These are phyloP conservation scores for Mycosphaerella sp. DNA, from an alignment of 2,329 filamentous ascomycete genomes.

Conservation along the genomic window DNA sequence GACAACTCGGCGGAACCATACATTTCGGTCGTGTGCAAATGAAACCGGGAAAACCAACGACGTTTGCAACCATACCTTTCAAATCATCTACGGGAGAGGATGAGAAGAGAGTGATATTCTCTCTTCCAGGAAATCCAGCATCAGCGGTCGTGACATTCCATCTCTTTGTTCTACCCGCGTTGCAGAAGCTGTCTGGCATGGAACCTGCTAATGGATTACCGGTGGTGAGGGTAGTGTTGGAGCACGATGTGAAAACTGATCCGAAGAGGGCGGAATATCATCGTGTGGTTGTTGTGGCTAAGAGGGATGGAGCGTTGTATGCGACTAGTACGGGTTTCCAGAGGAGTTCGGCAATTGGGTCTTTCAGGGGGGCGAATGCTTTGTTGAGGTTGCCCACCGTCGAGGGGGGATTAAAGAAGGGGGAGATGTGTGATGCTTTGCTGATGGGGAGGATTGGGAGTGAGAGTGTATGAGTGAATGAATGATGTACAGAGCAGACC, in stretches of 20 bases:
- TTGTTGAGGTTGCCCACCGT: conserved; percentile 68
- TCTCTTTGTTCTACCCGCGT: conserved; percentile 81
- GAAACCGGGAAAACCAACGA: conserved; percentile 98
- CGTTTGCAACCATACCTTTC: conserved; percentile 80
- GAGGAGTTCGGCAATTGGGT: conserved; percentile 82
- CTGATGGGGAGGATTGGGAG: conserved; percentile 59
- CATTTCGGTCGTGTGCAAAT: conserved; percentile 95
- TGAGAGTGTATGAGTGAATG: conserved; percentile 9
- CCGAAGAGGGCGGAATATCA: conserved; percentile 79
- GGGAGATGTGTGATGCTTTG: conserved; percentile 67
- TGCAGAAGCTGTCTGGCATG: conserved; percentile 71
- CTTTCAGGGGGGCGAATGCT: conserved; percentile 81
- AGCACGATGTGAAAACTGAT: conserved; percentile 69
- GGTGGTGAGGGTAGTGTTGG: conserved; percentile 62
- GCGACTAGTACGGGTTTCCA: conserved; percentile 85
- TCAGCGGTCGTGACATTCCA: conserved; percentile 90
- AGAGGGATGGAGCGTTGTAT: conserved; percentile 58
- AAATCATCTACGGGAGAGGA: conserved; percentile 50
- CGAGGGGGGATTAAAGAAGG: conserved; percentile 60
- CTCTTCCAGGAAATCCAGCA: conserved; percentile 87
- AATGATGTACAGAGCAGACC: no score
- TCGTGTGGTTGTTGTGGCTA: conserved; percentile 65
- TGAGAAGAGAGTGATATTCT: conserved; percentile 71
- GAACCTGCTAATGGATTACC: conserved; percentile 59
- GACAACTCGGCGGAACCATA: conserved; percentile 80